Percentiles rank a stretch among this genome's conserved stretches.
These are phyloP conservation scores for Flaveria bidentis DNA, from an alignment of 129 eudicot species.

Conservation along the genomic window DNA sequence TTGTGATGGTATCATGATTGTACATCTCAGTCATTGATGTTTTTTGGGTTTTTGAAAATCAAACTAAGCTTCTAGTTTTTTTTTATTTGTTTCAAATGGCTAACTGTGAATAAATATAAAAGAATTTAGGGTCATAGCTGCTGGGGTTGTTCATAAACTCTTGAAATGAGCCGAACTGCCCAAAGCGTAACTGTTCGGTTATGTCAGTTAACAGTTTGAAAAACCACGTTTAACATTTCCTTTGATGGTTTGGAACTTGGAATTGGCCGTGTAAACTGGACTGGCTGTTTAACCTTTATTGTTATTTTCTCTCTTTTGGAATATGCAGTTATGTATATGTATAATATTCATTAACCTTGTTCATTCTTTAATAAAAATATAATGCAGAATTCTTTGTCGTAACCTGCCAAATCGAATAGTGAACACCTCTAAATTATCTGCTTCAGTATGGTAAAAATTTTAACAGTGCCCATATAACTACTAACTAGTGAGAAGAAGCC, in stretches of 20 bases:
- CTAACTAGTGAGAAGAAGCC: conserved; percentile 1
- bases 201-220: background rate
- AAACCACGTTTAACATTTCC: background rate
- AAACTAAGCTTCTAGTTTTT: background rate
- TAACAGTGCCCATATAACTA: background rate
- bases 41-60: conserved; percentile 8
- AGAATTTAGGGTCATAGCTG: background rate
- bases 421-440: background rate
- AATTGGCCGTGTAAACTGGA: background rate
- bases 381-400: background rate
- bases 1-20: background rate
- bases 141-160: background rate
- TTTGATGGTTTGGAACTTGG: background rate
- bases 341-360: background rate
- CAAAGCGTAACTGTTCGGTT: background rate
- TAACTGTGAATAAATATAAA: background rate
- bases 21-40: background rate
- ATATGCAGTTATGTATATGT: background rate
- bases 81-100: background rate
- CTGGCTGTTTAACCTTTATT: background rate
- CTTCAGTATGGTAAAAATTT: background rate
- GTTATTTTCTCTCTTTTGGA: background rate
- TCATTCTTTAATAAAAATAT: background rate
- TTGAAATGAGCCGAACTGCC: background rate
- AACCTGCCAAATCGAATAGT: background rate